Base-by-base conservation (phyloP, 2,329 filamentous ascomycete genomes). In the Clarireedia hainanense region DNA sequence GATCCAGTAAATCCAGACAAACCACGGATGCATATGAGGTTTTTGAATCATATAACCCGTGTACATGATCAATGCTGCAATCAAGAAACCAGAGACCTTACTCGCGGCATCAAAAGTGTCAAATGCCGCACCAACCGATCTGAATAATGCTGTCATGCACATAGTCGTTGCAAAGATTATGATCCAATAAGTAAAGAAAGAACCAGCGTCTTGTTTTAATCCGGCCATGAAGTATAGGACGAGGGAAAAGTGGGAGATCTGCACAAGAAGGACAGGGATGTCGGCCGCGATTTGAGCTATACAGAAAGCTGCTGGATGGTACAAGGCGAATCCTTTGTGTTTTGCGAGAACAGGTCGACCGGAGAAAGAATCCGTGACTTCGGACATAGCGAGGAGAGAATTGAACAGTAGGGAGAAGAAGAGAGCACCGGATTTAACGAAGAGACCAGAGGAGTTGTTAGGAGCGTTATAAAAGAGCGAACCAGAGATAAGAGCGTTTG, bases 381-480 rank as follows among this genome's bases (percentile, higher is more conserved):
- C 85, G 1, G 82, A 78, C 75, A 88, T 81, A 23, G 82, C 76
- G 1, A 86, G 65, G 6, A 88, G 69, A 55, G 77, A 74, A 65
- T 86, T 83, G 68, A 79, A 84, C 0, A 88, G 71, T 0, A 87
- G 72, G 0, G 83, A 73, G 50, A 87, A 78, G 73, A 88, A 88
- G 4, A 85, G 70, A 0, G 83, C 77, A 52, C 84, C 85, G 0
- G 77, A 76, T 62, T 86, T 86, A 62, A 80, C 65, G 66, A 88
- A 88, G 0, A 88, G 69, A 7, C 84, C 85, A 1, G 70, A 74
- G 0, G 81, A 80, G 50, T 77, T 80, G 24, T 71, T 57, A 0
- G 83, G 77, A 0, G 83, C 79, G 55, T 83, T 76, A 69, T 87
- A 88, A 69, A 88, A 88, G 3, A 88, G 74, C 0, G 83, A 86